phyloP scores from a whole-genome alignment of 2,329 filamentous ascomycete genomes.

The Penicillium palitans region DNA sequence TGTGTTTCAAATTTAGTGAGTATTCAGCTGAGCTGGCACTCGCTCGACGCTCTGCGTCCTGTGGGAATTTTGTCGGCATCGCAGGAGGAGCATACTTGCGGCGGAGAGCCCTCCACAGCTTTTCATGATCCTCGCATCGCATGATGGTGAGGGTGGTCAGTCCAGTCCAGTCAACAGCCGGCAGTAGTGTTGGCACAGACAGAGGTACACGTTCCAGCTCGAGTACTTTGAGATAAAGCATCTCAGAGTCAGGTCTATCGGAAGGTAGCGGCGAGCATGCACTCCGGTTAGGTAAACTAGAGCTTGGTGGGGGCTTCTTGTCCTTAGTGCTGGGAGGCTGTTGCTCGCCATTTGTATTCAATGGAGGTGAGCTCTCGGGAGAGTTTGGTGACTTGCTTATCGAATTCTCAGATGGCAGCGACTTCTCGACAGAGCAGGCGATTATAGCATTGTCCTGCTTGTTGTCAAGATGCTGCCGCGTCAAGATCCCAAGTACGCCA shows the following conservation, averaged over 20 bases:
- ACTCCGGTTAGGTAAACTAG: constrained; percentile 1
- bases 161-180: constrained; percentile 72
- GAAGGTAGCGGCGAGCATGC: constrained; percentile 3
- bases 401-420: not conserved
- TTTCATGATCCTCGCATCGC: constrained; percentile 70
- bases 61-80: constrained; percentile 12
- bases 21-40: constrained; percentile 49
- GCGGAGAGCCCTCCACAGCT: constrained; percentile 71
- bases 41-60: constrained; percentile 7
- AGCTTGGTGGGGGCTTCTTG: not conserved
- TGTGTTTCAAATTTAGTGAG: constrained; percentile 66
- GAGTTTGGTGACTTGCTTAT: not conserved
- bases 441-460: constrained; percentile 7
- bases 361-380: not conserved
- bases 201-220: constrained; percentile 74
- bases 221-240: constrained; percentile 66
- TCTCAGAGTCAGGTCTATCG: constrained; percentile 35
- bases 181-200: constrained; percentile 69
- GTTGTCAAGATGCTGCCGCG: constrained; percentile 7
- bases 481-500: constrained; percentile 37
- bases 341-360: not conserved
- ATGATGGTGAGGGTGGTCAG: constrained; percentile 73
- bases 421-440: not conserved
- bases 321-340: not conserved
- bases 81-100: constrained; percentile 57